Evolutionary conservation across 225 moss, liverwort and hornwort genomes (phyloP).

Genomic region (Polytrichum commune): DNA sequence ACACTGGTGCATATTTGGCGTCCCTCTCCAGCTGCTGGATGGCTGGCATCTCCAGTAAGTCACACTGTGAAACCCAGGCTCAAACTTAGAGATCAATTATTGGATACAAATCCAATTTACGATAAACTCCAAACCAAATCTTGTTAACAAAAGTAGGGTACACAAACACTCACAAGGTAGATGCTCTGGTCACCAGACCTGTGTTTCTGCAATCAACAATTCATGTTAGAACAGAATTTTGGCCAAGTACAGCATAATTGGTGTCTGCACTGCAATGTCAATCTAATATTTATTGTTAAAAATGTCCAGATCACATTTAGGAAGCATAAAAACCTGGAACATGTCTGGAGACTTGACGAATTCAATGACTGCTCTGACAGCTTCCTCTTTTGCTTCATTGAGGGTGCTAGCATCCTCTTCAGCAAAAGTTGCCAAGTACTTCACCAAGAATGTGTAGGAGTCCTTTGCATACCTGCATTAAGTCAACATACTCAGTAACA

Average conservation of each 20-base stretch:
- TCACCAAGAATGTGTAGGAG: constrained; percentile 82
- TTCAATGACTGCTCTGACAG: constrained; percentile 86
- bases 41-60: constrained; percentile 78
- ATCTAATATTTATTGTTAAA: too few relatives aligned
- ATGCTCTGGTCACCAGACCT: constrained; percentile 66
- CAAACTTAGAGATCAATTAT: too few relatives aligned
- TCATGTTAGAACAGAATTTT: constrained; percentile 12
- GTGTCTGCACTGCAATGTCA: too few relatives aligned
- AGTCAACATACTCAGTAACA: not conserved
- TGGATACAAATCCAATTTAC: too few relatives aligned
- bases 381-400: constrained; percentile 86
- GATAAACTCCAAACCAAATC: constrained; percentile 3
- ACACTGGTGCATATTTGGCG: constrained; percentile 70
- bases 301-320: too few relatives aligned
- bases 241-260: too few relatives aligned
- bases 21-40: constrained; percentile 79
- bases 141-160: constrained; percentile 7
- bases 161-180: constrained; percentile 46
- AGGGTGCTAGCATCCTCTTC: constrained; percentile 83
- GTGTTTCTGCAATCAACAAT: constrained; percentile 53
- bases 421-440: constrained; percentile 81
- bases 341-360: constrained; percentile 94
- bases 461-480: constrained; percentile 59
- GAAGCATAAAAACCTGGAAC: constrained; percentile 60
- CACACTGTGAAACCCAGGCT: constrained; percentile 51